A percentile compares a stretch with the other conserved stretches of the same genome.
phyloP scores from a whole-genome alignment of 192 early-diverging fungal genomes.

The Dimargaris cristalligena region DNA sequence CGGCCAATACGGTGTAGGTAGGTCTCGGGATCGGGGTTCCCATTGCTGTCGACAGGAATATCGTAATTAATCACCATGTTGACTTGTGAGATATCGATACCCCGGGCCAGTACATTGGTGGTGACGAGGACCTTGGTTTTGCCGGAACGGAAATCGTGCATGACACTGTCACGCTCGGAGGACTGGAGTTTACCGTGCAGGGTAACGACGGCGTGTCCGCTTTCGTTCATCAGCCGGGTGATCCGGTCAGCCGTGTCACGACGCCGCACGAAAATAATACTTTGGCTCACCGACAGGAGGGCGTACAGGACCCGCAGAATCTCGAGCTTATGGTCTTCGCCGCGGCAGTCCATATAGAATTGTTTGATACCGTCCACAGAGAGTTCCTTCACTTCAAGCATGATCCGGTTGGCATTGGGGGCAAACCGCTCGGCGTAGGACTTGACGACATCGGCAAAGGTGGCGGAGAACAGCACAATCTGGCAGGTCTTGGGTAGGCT shows the following conservation, averaged over 20 bases:
- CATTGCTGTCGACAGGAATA: slow-evolving; percentile 52
- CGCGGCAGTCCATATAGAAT: slow-evolving; percentile 88
- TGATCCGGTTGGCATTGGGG: slow-evolving; percentile 71
- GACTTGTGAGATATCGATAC: slow-evolving; percentile 94
- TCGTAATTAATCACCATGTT: slow-evolving; percentile 95
- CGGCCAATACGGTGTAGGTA: slow-evolving; percentile 97
- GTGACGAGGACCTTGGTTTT: slow-evolving; percentile 85
- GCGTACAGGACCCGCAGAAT: slow-evolving; percentile 52
- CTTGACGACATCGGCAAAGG: slow-evolving; percentile 66
- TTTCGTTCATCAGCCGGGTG: slow-evolving; percentile 47
- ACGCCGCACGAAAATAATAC: slow-evolving; percentile 77
- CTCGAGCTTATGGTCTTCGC: slow-evolving; percentile 62
- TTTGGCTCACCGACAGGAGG: slow-evolving; percentile 84
- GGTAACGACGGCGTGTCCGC: slow-evolving; percentile 69
- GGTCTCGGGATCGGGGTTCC: slow-evolving; percentile 72
- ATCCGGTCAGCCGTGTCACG: slow-evolving; percentile 74
- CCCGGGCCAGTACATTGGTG: slow-evolving; percentile 92
- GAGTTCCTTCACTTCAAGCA: slow-evolving; percentile 70
- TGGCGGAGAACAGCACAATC: slow-evolving; percentile 88
- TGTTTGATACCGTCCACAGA: slow-evolving; percentile 90
- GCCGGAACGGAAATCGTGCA: slow-evolving; percentile 84
- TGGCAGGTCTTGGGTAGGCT: slow-evolving; percentile 56
- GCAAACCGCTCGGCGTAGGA: slow-evolving; percentile 67
- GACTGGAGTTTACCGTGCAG: slow-evolving; percentile 72
- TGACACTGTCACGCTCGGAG: slow-evolving; percentile 68